phyloP scores from a whole-genome alignment of 2,329 filamentous ascomycete species.

The Calonectria pseudoreteaudii region DNA sequence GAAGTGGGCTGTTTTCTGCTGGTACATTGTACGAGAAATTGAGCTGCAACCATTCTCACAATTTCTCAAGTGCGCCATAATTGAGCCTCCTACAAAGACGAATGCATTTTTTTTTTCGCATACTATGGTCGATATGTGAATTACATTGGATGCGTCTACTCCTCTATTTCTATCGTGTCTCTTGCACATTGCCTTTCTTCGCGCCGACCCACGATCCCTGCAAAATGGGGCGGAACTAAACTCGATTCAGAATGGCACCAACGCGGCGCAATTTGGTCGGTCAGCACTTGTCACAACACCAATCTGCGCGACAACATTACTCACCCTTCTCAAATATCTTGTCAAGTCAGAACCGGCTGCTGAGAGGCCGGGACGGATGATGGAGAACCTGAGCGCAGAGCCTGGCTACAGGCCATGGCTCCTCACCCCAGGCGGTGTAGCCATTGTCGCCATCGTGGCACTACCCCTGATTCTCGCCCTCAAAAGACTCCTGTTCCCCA shows the following conservation, averaged over 20 bases:
- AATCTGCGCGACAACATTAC: not conserved
- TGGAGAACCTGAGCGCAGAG: not conserved
- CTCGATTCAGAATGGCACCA: not conserved
- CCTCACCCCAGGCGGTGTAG: not conserved
- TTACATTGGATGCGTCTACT: not conserved
- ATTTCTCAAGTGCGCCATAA: not conserved
- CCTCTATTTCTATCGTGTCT: not conserved
- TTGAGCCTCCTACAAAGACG: not conserved
- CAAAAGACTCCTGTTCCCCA: conserved; percentile 6
- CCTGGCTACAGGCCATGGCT: not conserved
- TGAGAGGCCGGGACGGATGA: not conserved
- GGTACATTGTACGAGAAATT: not conserved
- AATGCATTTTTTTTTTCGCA: not conserved
- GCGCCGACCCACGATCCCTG: not conserved
- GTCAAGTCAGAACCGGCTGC: not conserved
- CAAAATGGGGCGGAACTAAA: not conserved
- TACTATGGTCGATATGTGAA: not conserved
- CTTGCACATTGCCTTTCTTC: not conserved
- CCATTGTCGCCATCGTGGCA: not conserved
- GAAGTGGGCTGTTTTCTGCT: not conserved
- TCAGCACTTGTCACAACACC: not conserved
- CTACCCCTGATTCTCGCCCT: not conserved
- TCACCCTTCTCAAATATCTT: not conserved
- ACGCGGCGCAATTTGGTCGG: not conserved
- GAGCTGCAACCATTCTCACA: not conserved